phyloP scores from a whole-genome alignment of 768 basidiomycete genomes.

The Mycena vitilis region DNA sequence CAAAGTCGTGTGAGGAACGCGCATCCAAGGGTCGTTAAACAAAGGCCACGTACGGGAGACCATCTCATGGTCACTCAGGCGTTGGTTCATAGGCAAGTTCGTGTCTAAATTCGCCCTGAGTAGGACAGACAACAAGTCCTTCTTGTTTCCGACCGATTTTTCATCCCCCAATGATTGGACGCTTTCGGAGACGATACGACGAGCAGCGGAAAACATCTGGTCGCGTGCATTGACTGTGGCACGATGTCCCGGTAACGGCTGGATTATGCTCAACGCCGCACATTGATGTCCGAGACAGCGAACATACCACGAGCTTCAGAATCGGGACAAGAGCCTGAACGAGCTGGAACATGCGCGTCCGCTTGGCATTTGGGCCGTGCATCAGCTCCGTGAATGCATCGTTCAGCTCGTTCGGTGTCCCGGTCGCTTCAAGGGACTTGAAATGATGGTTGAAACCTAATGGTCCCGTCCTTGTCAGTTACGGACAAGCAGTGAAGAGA shows the following conservation, averaged over 20 bases:
- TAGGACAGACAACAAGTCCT: conserved; percentile 61
- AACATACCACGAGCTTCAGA: conserved; percentile 42
- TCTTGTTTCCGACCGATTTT: conserved; percentile 42
- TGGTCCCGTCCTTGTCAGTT: too few species aligned
- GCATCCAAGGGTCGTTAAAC: background rate
- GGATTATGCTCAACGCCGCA: background rate
- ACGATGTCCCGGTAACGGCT: conserved; percentile 19
- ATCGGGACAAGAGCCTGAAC: conserved; percentile 43
- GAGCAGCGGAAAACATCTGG: conserved; percentile 53
- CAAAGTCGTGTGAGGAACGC: too few species aligned
- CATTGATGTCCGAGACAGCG: background rate
- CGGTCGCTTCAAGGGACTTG: conserved; percentile 25
- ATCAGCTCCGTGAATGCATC: conserved; percentile 48
- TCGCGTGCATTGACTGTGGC: conserved; percentile 36
- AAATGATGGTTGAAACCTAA: conserved; percentile 22
- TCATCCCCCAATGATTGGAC: conserved; percentile 36
- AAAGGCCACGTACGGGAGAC: background rate
- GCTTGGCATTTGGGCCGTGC: conserved; percentile 9
- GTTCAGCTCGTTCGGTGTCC: conserved; percentile 44
- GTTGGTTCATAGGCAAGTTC: conserved; percentile 55
- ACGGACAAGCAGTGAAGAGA: background rate
- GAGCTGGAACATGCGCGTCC: conserved; percentile 27
- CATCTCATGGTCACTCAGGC: conserved; percentile 57
- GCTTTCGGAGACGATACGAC: conserved; percentile 51
- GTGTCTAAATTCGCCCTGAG: conserved; percentile 63